Percentiles rank a stretch among this genome's conserved stretches.
phyloP scores from a whole-genome alignment of 129 eudicot species.

The Erigeron canadensis region DNA sequence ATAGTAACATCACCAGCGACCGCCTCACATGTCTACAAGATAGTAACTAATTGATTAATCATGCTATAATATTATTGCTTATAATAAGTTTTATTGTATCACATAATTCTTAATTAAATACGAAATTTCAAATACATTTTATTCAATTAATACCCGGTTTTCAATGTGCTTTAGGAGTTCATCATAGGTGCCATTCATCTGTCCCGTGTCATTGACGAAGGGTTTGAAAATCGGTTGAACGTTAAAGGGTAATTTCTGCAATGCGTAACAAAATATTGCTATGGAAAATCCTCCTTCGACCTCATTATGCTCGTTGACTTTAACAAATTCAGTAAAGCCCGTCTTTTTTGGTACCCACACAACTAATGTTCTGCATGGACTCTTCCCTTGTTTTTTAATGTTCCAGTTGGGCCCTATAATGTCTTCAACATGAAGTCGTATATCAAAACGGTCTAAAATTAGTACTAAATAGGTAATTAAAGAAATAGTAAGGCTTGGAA shows the following conservation, averaged over 20 bases:
- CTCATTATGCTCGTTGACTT: neutral
- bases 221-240: conserved; percentile 15
- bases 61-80: no score
- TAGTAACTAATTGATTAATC: neutral
- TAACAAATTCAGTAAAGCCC: conserved; percentile 19
- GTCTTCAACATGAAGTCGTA: no score
- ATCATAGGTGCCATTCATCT: conserved; percentile 13
- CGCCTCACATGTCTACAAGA: conserved; percentile 8
- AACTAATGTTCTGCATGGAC: neutral
- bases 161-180: conserved; percentile 5
- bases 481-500: no score
- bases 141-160: neutral
- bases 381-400: no score
- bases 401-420: no score
- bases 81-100: no score
- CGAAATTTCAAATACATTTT: no score
- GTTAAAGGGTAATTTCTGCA: neutral
- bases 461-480: no score
- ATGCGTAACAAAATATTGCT: neutral
- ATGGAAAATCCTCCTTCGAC: neutral
- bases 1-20: conserved; percentile 18
- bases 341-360: conserved; percentile 28
- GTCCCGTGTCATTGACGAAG: conserved; percentile 6
- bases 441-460: no score
- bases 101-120: neutral